Base-by-base conservation (phyloP, 2,329 filamentous ascomycete genomes). In the Zymoseptoria ardabiliae region DNA sequence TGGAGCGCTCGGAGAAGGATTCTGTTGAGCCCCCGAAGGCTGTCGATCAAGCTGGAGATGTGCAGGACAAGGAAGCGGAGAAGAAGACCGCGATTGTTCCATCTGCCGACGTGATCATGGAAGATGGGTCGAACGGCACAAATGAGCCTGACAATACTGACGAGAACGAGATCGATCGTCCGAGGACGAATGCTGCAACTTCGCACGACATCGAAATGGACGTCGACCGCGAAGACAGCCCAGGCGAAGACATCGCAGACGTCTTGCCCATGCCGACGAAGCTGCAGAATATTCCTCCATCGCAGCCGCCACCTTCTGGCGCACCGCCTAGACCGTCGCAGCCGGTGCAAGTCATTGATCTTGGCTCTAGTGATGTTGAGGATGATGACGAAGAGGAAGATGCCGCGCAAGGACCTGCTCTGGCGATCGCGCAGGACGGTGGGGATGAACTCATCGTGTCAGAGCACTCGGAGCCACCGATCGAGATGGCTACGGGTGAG, bases 361-460 rank as follows among this genome's bases (percentile, higher is more conserved):
- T 72, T 60, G 62, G 63, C 17, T 66, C 63, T 52, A 64, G 67
- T 53, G 63, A 65, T 54, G 61, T 60, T 28, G 63, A 69, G 64
- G 63, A 68, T 58, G 49, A 21, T 23, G 66, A 62, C 25, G 59
- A 60, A 11, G 53, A 58, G 3, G 60, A 45, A 20, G 56, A 56
- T 11, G 35, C 35, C 10, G n/a, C 30, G 22, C 25, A 25, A 10
- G 30, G 35, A 25, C n/a, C 20, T 45, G 13, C 35, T 45, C 6
- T 7, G 30, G 9, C 54, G 25, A 54, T 54, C 55, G 21, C 55
- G 50, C 50, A 60, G 48, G 49, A 51, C 58, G 11, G 57, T 54
- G 2, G 54, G 57, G 41, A 55, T 57, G 17, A 52, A 50, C 2
- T 60, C 54, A 28, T 60, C 50, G 13, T 54, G 10, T 13, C 11